Evolutionary conservation across 768 basidiomycete species (phyloP).

Genomic region (Leccinum barrowsii): DNA sequence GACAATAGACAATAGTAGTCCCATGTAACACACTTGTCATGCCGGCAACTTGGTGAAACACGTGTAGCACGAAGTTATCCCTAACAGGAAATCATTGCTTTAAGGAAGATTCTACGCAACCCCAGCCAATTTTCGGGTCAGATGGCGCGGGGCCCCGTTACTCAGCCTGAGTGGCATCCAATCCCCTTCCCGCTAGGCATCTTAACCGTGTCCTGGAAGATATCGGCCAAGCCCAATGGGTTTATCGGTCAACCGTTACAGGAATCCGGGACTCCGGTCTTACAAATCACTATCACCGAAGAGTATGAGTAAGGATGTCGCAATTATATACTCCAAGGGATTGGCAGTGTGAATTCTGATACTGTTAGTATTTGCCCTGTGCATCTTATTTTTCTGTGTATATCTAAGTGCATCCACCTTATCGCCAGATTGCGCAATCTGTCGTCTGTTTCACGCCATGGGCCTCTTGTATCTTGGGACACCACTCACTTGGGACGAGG

Average conservation of each 20-base stretch:
- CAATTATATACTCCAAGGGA: neutral
- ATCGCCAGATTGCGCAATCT: constrained; percentile 13
- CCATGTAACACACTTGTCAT: neutral
- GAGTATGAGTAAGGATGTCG: constrained; percentile 17
- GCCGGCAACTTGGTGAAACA: neutral
- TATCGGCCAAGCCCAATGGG: neutral
- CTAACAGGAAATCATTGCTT: neutral
- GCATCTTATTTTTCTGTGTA: neutral
- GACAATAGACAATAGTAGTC: neutral
- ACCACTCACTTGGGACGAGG: constrained; percentile 87
- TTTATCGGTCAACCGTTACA: neutral
- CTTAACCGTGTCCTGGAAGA: neutral
- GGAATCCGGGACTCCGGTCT: constrained; percentile 1
- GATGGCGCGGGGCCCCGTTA: neutral
- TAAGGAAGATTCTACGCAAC: neutral
- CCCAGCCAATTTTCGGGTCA: neutral
- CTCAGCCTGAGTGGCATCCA: neutral
- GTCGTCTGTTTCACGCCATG: constrained; percentile 46
- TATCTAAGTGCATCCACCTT: neutral
- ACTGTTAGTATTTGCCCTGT: neutral
- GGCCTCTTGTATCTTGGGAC: constrained; percentile 92
- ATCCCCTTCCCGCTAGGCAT: neutral
- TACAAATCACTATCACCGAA: constrained; percentile 16
- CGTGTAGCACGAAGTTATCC: neutral
- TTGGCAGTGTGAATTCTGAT: constrained; percentile 2